A percentile compares a stretch with the other conserved stretches of the same genome.
phyloP scores from a whole-genome alignment of 345 rosid genomes.

The Populus ilicifolia region DNA sequence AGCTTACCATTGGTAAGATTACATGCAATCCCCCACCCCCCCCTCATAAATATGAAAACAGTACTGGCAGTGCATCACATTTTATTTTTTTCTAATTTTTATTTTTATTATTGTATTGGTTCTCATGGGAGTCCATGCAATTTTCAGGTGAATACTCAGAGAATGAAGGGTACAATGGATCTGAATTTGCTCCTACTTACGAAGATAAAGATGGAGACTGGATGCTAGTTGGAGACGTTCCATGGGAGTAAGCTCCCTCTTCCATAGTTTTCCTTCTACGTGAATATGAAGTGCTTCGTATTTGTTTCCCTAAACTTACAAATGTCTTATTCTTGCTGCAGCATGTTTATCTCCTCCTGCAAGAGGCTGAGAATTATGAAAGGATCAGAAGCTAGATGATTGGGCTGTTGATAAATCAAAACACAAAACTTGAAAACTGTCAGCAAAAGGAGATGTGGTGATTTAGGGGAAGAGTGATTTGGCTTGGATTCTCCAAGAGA shows the following conservation, averaged over 20 bases:
- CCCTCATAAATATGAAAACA: neutral
- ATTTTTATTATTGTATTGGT: neutral
- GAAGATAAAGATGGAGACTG: constrained; percentile 26
- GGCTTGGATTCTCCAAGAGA: neutral
- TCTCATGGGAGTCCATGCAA: neutral
- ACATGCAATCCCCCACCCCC: neutral
- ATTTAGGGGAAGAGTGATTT: neutral
- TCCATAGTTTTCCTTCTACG: neutral
- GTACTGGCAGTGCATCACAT: neutral
- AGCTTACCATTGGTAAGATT: constrained; percentile 19
- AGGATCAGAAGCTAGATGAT: constrained; percentile 13
- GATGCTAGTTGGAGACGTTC: constrained; percentile 28
- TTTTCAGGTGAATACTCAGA: constrained; percentile 17
- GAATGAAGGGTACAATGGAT: constrained; percentile 21
- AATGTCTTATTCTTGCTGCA: neutral
- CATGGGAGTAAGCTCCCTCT: constrained; percentile 19
- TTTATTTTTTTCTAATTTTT: neutral
- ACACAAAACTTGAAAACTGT: neutral
- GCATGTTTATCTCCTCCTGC: constrained; percentile 21
- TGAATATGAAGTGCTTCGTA: neutral
- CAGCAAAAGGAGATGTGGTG: neutral
- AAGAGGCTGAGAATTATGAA: constrained; percentile 22
- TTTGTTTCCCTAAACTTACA: neutral
- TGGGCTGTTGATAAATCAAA: neutral
- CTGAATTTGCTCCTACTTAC: constrained; percentile 18